A percentile compares a stretch with the other conserved stretches of the same genome.
Conservation (phyloP, 805 yeast genomes). For the Sporopachydermia quercuum region DNA sequence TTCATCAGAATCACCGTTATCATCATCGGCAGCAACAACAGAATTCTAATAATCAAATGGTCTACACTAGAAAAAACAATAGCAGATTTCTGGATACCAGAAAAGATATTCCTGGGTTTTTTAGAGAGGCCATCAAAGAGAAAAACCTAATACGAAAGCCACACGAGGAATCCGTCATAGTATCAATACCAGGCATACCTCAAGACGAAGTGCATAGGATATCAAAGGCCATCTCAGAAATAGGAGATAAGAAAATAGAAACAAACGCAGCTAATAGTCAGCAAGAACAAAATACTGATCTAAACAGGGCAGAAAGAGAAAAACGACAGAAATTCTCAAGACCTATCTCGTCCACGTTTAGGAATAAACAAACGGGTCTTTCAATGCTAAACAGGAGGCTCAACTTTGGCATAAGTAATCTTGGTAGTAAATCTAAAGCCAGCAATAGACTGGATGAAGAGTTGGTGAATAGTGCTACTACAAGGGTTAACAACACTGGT, state of each 20-base stretch:
- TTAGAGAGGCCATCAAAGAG: background rate
- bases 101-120: constrained; percentile 1
- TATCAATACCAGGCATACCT: background rate
- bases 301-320: background rate
- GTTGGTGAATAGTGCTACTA: no score
- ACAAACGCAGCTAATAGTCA: no score
- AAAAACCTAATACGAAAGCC: background rate
- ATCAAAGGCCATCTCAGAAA: background rate
- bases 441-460: no score
- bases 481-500: no score
- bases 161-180: background rate
- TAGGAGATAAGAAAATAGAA: background rate
- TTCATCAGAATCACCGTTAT: no score
- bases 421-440: background rate
- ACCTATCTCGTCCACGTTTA: background rate
- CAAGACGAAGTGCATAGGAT: background rate
- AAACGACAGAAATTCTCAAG: background rate
- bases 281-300: no score
- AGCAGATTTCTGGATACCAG: background rate
- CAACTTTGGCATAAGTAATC: background rate
- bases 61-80: background rate
- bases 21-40: no score
- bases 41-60: no score
- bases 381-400: background rate
- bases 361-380: background rate